Evolutionary conservation across 2,329 filamentous ascomycete genomes (phyloP).

Genomic region (Pyrenophora teres): DNA sequence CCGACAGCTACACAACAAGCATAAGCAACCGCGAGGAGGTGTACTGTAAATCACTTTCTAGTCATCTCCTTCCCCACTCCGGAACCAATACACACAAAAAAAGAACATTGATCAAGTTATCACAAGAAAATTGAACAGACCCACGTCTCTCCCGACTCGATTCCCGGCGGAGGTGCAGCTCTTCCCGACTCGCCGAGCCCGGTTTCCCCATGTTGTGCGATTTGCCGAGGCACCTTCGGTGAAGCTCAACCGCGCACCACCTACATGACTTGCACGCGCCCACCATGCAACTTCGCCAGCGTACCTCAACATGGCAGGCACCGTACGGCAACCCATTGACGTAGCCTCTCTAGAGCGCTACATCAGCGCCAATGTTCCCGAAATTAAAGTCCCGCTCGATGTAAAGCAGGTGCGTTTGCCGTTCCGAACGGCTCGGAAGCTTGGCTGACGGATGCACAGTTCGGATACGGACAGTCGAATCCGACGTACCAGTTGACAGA

Average conservation of each 20-base stretch:
- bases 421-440: background rate
- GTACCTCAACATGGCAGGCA: slow-evolving; percentile 71
- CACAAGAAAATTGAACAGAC: too few relatives aligned
- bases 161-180: slow-evolving; percentile 7
- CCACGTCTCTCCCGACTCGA: slow-evolving; percentile 1
- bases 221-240: slow-evolving; percentile 16
- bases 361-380: slow-evolving; percentile 75
- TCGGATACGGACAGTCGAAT: slow-evolving; percentile 96
- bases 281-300: slow-evolving; percentile 20
- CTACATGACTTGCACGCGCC: slow-evolving; percentile 19
- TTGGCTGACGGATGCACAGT: slow-evolving; percentile 58
- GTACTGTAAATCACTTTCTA: too few relatives aligned
- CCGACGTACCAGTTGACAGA: slow-evolving; percentile 92
- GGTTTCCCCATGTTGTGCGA: slow-evolving; percentile 17
- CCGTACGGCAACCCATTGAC: slow-evolving; percentile 89
- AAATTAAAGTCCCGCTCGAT: slow-evolving; percentile 80
- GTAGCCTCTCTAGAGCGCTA: slow-evolving; percentile 78
- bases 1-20: too few relatives aligned
- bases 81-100: background rate
- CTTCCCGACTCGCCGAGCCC: slow-evolving; percentile 13
- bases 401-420: slow-evolving; percentile 75
- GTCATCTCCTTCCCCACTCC: background rate
- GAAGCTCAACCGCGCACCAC: slow-evolving; percentile 18
- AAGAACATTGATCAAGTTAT: too few relatives aligned
- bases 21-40: background rate